These are phyloP conservation scores for Malus hybrid DNA, from an alignment of 331 rosid genomes.

Conservation along the genomic window DNA sequence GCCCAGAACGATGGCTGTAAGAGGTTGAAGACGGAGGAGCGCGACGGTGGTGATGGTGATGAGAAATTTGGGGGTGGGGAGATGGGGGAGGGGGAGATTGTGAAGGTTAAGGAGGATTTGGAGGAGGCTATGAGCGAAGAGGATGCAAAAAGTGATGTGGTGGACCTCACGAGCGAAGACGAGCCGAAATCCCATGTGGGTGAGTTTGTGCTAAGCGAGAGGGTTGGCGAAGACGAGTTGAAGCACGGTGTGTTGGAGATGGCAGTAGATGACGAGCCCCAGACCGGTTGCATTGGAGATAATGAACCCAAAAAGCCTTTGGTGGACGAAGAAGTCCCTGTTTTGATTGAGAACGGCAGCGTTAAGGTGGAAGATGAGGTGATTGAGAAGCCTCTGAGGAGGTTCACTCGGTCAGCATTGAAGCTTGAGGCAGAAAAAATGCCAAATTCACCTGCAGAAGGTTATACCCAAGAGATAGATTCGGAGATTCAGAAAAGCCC, in stretches of 20 bases:
- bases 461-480: not conserved
- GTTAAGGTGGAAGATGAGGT: constrained; percentile 2
- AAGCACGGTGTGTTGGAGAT: constrained; percentile 36
- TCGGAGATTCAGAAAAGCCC: not conserved
- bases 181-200: constrained; percentile 38
- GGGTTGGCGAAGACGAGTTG: constrained; percentile 25
- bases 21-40: constrained; percentile 27
- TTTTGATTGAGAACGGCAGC: not conserved
- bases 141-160: constrained; percentile 81
- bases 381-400: constrained; percentile 31
- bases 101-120: constrained; percentile 5
- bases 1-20: constrained; percentile 23
- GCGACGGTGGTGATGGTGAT: not conserved
- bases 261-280: constrained; percentile 18
- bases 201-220: constrained; percentile 19
- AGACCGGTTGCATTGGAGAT: not conserved
- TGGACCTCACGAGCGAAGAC: constrained; percentile 59
- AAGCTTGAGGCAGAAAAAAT: constrained; percentile 33
- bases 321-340: not conserved
- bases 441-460: not conserved
- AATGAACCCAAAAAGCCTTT: not conserved
- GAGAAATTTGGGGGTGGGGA: not conserved
- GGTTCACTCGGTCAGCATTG: constrained; percentile 69
- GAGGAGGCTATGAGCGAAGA: constrained; percentile 52
- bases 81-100: constrained; percentile 13